phyloP scores from a whole-genome alignment of 345 rosid species.

The Sonneratia alba region DNA sequence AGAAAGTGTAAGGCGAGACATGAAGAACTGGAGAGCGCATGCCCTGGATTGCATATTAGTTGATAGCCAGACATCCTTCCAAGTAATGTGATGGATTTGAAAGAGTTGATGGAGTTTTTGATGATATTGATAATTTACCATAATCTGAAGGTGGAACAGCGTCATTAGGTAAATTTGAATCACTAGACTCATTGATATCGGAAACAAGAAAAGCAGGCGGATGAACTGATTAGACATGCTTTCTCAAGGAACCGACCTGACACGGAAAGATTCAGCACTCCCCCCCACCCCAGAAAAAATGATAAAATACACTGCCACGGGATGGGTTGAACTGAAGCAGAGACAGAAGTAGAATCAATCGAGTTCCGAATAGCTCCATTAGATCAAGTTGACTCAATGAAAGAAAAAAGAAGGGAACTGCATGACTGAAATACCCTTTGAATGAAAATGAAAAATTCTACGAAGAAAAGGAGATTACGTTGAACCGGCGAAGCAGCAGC shows the following conservation, averaged over 20 bases:
- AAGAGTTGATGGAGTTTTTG: not conserved
- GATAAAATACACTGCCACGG: not conserved
- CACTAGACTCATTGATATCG: not conserved
- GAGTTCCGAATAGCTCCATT: not conserved
- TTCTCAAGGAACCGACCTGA: too few species aligned
- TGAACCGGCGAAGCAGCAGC: conserved; percentile 37
- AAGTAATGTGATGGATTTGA: not conserved
- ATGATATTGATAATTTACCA: not conserved
- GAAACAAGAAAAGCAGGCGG: not conserved
- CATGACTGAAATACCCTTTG: not conserved
- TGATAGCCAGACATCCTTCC: not conserved
- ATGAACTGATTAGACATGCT: too few species aligned
- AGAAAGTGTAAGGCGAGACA: not conserved
- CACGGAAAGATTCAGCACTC: not conserved
- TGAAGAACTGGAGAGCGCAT: not conserved
- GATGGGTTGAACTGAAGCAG: not conserved
- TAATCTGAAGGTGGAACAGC: not conserved
- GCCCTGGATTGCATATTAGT: not conserved
- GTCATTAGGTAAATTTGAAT: not conserved
- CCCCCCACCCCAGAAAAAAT: too few species aligned
- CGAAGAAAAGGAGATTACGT: conserved; percentile 13
- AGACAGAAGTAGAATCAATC: not conserved
- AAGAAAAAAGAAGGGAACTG: not conserved
- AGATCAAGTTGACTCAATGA: too few species aligned
- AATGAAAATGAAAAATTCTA: not conserved